Evolutionary conservation across 2,329 filamentous ascomycete genomes (phyloP).

Genomic region (Talaromyces verruculosus): DNA sequence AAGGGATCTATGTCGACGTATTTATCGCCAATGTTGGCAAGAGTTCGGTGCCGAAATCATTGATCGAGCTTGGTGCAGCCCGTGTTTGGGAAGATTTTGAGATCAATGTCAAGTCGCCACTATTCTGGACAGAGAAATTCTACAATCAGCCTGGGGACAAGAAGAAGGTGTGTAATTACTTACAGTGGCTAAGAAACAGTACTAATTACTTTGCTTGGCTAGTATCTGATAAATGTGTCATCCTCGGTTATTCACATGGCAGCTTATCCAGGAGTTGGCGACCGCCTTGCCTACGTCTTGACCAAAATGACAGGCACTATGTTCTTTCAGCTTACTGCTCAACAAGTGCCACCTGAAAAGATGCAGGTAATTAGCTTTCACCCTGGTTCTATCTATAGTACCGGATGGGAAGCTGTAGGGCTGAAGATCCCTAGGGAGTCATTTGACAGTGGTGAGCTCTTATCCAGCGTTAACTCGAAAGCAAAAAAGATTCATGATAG

Average conservation of each 20-base stretch:
- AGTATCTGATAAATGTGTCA: conserved; percentile 14
- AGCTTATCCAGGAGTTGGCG: conserved; percentile 9
- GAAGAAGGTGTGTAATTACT: background rate
- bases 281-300: conserved; percentile 8
- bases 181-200: background rate
- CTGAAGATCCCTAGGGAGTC: background rate
- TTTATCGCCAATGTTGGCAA: conserved; percentile 42
- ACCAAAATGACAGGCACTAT: conserved; percentile 13
- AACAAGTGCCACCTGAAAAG: conserved; percentile 21
- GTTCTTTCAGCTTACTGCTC: conserved; percentile 14
- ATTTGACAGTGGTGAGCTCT: background rate
- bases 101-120: conserved; percentile 3
- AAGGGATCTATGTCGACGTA: conserved; percentile 36
- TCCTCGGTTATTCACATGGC: conserved; percentile 6
- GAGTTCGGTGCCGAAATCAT: conserved; percentile 21
- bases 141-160: background rate
- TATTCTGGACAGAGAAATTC: conserved; percentile 8
- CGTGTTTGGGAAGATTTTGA: conserved; percentile 1
- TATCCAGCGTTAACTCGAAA: background rate
- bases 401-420: background rate
- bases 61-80: conserved; percentile 4
- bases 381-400: conserved; percentile 2
- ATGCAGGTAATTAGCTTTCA: conserved; percentile 26
- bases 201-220: background rate
- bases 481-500: background rate